phyloP scores from a whole-genome alignment of 495 filamentous ascomycete genomes.

The Penicillium goetzii region DNA sequence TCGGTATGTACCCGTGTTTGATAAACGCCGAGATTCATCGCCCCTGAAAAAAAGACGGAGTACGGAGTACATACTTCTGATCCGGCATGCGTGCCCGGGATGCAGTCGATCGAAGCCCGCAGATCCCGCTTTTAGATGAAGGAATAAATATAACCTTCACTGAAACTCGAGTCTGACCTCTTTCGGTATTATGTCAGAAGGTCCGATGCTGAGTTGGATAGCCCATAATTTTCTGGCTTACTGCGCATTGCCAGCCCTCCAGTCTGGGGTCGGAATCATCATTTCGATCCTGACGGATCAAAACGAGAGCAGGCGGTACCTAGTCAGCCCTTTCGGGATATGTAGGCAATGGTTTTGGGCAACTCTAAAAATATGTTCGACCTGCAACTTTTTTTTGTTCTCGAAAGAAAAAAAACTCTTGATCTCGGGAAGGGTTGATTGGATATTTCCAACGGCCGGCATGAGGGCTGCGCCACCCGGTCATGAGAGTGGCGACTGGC shows the following conservation, averaged over 20 bases:
- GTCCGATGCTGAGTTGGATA: background rate
- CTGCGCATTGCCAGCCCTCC: too few relatives aligned
- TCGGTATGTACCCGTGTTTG: background rate
- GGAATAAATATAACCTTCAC: too few relatives aligned
- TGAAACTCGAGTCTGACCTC: background rate
- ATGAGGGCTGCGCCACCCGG: constrained; percentile 28
- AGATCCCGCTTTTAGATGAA: constrained; percentile 18
- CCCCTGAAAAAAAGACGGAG: constrained; percentile 9
- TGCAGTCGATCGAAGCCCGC: constrained; percentile 13
- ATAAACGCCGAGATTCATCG: background rate
- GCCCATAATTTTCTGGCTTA: background rate
- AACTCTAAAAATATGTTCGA: constrained; percentile 7
- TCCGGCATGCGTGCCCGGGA: constrained; percentile 3
- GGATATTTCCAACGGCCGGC: constrained; percentile 1
- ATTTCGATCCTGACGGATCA: constrained; percentile 1
- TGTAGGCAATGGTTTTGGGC: constrained; percentile 7
- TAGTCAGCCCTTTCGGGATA: constrained; percentile 2
- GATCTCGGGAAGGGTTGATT: constrained; percentile 12
- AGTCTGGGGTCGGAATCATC: background rate
- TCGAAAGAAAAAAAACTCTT: constrained; percentile 9
- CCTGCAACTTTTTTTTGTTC: background rate
- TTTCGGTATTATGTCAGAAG: background rate
- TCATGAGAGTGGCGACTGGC: constrained; percentile 25
- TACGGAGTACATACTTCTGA: background rate
- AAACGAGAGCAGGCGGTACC: background rate